Conservation (phyloP, 345 rosid species). For the Eucalyptus coolabah region DNA sequence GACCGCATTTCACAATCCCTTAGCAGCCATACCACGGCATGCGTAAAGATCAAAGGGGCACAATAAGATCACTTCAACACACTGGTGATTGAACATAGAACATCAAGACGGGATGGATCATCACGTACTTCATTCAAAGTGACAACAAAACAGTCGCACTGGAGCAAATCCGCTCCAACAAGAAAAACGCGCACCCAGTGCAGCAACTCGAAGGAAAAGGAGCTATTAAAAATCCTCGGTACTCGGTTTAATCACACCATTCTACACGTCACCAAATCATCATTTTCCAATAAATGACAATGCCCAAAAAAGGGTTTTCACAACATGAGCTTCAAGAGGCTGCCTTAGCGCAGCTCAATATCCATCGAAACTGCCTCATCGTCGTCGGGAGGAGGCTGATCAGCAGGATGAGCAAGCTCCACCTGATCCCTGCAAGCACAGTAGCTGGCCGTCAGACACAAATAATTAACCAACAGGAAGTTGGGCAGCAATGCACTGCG, state of each 20-base stretch:
- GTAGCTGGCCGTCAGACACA: too few species aligned
- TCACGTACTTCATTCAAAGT: neutral
- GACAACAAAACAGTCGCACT: neutral
- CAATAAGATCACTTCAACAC: neutral
- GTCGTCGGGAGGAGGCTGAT: too few species aligned
- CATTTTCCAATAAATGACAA: neutral
- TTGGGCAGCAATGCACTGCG: too few species aligned
- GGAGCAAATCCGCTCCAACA: neutral
- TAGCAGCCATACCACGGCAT: neutral
- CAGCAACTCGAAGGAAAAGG: neutral
- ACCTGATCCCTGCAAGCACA: too few species aligned
- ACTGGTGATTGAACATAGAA: neutral
- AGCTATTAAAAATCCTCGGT: neutral
- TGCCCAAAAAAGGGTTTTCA: too few species aligned
- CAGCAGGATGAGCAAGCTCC: too few species aligned
- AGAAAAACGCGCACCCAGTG: neutral
- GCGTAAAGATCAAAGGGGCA: neutral
- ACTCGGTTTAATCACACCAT: neutral
- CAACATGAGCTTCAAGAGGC: too few species aligned
- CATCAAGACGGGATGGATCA: neutral
- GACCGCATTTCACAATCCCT: fast-evolving
- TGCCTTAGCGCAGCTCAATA: too few species aligned
- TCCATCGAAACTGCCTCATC: too few species aligned
- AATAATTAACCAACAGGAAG: too few species aligned
- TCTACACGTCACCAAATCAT: neutral